Conservation (phyloP, 352 stramenopile species). For the Phytophthora citrophthora region DNA sequence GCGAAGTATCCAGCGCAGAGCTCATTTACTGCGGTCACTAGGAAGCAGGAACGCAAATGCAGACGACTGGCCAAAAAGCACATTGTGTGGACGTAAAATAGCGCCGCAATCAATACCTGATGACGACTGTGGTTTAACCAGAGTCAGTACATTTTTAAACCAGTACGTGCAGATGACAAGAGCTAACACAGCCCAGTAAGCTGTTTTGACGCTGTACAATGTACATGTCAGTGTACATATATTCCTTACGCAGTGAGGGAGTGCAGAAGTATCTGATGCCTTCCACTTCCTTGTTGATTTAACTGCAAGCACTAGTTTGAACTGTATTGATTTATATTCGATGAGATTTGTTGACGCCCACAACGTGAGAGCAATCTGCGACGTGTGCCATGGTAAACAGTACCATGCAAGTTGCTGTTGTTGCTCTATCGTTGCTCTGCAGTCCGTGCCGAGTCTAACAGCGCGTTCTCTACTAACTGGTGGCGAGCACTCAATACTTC, state of each 20-base stretch:
- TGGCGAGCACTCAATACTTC: constrained; percentile 8
- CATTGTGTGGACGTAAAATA: constrained; percentile 9
- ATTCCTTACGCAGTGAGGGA: no score
- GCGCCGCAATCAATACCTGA: constrained; percentile 6
- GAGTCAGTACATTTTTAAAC: background rate
- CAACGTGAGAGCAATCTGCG: constrained; percentile 11
- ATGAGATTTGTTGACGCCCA: constrained; percentile 3
- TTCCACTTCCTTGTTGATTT: no score
- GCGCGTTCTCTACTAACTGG: constrained; percentile 27
- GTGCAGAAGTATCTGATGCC: no score
- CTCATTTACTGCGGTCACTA: background rate
- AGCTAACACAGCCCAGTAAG: no score
- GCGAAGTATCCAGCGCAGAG: constrained; percentile 1
- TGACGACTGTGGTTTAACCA: background rate
- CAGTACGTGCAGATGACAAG: background rate
- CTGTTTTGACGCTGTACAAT: no score
- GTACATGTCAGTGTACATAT: no score
- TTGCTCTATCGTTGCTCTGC: background rate
- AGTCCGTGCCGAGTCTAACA: constrained; percentile 13
- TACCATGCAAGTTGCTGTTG: background rate
- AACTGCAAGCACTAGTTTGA: no score
- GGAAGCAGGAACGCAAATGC: constrained; percentile 15
- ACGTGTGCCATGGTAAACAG: constrained; percentile 3
- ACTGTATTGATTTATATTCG: background rate
- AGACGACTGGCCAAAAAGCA: constrained; percentile 23